These are phyloP conservation scores for Melocanna baccifera DNA, from an alignment of 176 grass and related monocot species.

Conservation along the genomic window DNA sequence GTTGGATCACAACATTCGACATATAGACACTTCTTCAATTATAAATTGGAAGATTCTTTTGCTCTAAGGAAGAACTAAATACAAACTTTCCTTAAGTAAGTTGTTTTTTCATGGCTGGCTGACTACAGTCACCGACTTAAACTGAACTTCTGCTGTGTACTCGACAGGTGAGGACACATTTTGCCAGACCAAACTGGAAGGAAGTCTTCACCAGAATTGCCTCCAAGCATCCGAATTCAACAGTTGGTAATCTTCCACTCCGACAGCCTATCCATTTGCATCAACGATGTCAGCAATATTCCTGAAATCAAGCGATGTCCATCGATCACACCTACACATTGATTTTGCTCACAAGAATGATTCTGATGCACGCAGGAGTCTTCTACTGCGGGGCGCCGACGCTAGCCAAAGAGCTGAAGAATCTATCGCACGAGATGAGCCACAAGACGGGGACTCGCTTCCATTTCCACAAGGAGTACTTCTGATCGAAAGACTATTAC, in stretches of 20 bases:
- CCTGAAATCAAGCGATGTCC: neutral
- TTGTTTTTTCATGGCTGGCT: neutral
- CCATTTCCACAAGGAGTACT: slow-evolving; percentile 99
- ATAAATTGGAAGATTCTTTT: neutral
- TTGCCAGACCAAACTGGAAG: slow-evolving; percentile 95
- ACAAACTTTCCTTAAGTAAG: neutral
- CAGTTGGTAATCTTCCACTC: slow-evolving; percentile 67
- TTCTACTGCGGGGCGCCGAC: slow-evolving; percentile 91
- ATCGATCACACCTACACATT: neutral
- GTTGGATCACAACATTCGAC: neutral
- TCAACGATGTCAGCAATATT: slow-evolving; percentile 15
- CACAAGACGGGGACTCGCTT: slow-evolving; percentile 85
- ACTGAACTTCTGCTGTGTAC: neutral
- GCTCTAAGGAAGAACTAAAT: neutral
- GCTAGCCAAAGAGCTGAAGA: slow-evolving; percentile 81
- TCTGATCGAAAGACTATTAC: slow-evolving; percentile 34
- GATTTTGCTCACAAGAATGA: neutral
- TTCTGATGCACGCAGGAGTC: slow-evolving; percentile 54
- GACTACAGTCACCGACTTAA: neutral
- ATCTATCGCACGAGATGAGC: slow-evolving; percentile 81
- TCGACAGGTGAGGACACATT: slow-evolving; percentile 90
- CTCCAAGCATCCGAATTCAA: slow-evolving; percentile 77
- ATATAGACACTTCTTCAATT: neutral
- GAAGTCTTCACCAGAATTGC: slow-evolving; percentile 87
- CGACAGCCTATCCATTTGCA: neutral